These are phyloP conservation scores for Hyaloscypha finlandica DNA, from an alignment of 495 filamentous ascomycete species.

Conservation along the genomic window DNA sequence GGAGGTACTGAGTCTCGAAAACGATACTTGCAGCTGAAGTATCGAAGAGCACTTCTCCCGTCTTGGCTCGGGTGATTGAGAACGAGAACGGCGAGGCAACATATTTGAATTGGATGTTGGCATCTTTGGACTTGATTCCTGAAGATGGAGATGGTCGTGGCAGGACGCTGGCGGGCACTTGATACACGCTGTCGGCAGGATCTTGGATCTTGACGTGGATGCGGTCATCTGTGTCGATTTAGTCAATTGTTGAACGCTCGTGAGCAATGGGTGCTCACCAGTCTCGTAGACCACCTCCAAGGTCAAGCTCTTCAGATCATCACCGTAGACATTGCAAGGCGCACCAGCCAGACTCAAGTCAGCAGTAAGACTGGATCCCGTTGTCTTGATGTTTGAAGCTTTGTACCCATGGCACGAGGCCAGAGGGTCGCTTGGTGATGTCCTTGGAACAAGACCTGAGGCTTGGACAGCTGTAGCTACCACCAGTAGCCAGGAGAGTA, in stretches of 20 bases:
- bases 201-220: conserved; percentile 86
- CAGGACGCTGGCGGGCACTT: conserved; percentile 73
- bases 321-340: conserved; percentile 71
- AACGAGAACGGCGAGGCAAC: conserved; percentile 74
- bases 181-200: conserved; percentile 70
- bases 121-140: conserved; percentile 27
- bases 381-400: conserved; percentile 62
- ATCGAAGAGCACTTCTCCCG: conserved; percentile 76
- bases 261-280: conserved; percentile 49
- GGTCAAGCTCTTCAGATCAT: conserved; percentile 64
- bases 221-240: conserved; percentile 56
- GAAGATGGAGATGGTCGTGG: conserved; percentile 53
- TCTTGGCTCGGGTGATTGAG: conserved; percentile 60
- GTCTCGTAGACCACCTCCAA: conserved; percentile 76
- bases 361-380: conserved; percentile 55
- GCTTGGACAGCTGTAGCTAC: background rate
- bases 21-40: conserved; percentile 68
- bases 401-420: conserved; percentile 70
- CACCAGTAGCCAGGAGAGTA: conserved; percentile 22
- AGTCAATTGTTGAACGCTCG: conserved; percentile 5
- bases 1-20: conserved; percentile 79
- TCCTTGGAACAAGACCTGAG: background rate
- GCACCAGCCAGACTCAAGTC: conserved; percentile 67
- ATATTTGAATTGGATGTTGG: conserved; percentile 66
- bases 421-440: conserved; percentile 21